phyloP scores from a whole-genome alignment of 805 yeast species.

The Hanseniaspora guilliermondii region DNA sequence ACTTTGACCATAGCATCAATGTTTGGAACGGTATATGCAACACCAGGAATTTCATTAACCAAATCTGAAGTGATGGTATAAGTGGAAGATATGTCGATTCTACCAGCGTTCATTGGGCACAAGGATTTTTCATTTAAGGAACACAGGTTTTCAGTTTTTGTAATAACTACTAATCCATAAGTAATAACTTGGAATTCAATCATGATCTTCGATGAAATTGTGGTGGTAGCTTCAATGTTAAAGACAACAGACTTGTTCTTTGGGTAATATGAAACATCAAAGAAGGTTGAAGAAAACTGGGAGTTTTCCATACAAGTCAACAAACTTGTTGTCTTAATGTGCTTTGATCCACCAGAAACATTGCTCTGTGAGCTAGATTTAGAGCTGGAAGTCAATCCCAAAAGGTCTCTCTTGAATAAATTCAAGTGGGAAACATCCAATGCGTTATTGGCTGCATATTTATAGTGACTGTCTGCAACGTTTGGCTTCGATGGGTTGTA shows the following conservation, averaged over 20 bases:
- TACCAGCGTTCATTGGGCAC: constrained; percentile 84
- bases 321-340: constrained; percentile 49
- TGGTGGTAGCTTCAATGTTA: constrained; percentile 65
- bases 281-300: constrained; percentile 68
- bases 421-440: not conserved
- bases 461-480: constrained; percentile 8
- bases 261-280: constrained; percentile 66
- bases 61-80: constrained; percentile 34
- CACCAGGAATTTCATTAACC: constrained; percentile 51
- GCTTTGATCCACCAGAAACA: constrained; percentile 16
- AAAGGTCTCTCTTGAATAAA: not conserved
- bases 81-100: constrained; percentile 54
- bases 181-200: constrained; percentile 58
- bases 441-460: not conserved
- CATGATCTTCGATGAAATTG: constrained; percentile 57
- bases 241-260: constrained; percentile 48
- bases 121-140: constrained; percentile 40
- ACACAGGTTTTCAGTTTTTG: constrained; percentile 52
- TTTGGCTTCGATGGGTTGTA: not conserved
- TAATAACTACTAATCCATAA: constrained; percentile 62
- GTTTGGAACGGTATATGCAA: constrained; percentile 87
- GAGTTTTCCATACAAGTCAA: constrained; percentile 89
- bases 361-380: constrained; percentile 11
- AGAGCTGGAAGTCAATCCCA: constrained; percentile 6
- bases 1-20: constrained; percentile 84